These are phyloP conservation scores for Dactylorhiza incarnata DNA, from an alignment of 106 monocot species.

Conservation along the genomic window DNA sequence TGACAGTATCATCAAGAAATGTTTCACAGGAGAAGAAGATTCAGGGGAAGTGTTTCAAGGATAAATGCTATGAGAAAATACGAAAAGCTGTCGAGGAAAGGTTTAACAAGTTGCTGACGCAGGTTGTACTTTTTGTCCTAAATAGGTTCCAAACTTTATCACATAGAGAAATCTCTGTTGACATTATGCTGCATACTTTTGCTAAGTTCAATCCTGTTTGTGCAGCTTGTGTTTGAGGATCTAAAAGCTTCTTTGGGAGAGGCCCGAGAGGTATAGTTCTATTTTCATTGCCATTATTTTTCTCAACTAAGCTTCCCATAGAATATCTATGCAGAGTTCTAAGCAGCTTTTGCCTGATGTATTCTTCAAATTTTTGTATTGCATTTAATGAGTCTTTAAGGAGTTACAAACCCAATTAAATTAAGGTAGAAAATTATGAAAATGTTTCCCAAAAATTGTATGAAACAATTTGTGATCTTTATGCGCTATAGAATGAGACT, in stretches of 20 bases:
- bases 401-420: background rate
- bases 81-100: constrained; percentile 86
- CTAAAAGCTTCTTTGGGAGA: constrained; percentile 92
- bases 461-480: background rate
- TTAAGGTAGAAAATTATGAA: background rate
- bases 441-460: background rate
- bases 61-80: constrained; percentile 98
- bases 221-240: constrained; percentile 87
- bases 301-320: background rate
- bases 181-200: background rate
- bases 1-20: constrained; percentile 41
- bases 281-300: constrained; percentile 5
- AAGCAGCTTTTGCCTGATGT: background rate
- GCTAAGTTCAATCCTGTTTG: constrained; percentile 16
- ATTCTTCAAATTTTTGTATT: background rate
- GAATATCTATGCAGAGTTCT: background rate
- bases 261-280: constrained; percentile 59
- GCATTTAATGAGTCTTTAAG: background rate
- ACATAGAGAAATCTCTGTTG: background rate
- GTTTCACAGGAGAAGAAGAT: constrained; percentile 49
- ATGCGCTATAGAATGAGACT: background rate
- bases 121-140: constrained; percentile 30
- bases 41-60: constrained; percentile 89
- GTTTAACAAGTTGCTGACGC: constrained; percentile 74
- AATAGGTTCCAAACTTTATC: background rate